phyloP scores from a whole-genome alignment of 2,329 filamentous ascomycete species.

The Monilinia polystroma region DNA sequence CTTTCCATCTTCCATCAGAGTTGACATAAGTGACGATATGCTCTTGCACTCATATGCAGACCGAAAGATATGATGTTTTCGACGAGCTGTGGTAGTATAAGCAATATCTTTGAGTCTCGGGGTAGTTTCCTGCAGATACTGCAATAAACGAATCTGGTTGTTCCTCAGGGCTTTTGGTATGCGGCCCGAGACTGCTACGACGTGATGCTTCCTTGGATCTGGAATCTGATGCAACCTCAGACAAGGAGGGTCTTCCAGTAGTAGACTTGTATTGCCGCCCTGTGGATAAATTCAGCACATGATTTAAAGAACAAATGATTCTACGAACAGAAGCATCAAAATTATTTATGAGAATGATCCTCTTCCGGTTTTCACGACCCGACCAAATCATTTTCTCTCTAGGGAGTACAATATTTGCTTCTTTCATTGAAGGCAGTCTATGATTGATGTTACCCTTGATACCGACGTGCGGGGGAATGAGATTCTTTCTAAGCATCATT shows the following conservation, averaged over 20 bases:
- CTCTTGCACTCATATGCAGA: neutral
- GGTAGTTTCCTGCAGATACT: conserved; percentile 31
- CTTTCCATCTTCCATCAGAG: conserved; percentile 1
- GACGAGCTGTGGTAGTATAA: conserved; percentile 13
- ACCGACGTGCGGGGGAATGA: conserved; percentile 27
- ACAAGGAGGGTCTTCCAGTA: conserved; percentile 34
- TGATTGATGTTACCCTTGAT: conserved; percentile 30
- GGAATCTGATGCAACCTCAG: conserved; percentile 29
- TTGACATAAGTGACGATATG: neutral
- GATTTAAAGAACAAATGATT: neutral
- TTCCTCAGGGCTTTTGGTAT: conserved; percentile 31
- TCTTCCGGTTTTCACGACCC: conserved; percentile 39
- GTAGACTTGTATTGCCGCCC: conserved; percentile 29
- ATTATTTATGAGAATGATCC: conserved; percentile 45
- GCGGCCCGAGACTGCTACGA: conserved; percentile 51
- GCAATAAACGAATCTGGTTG: conserved; percentile 30
- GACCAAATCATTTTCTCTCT: conserved; percentile 25
- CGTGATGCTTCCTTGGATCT: conserved; percentile 47
- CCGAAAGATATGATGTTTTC: conserved; percentile 5
- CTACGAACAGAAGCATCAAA: conserved; percentile 41
- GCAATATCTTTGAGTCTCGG: conserved; percentile 29
- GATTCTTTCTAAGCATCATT: conserved; percentile 29
- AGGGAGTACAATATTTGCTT: conserved; percentile 28
- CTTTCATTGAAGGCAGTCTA: conserved; percentile 40
- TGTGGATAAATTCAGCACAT: neutral